phyloP scores from a whole-genome alignment of 2,329 filamentous ascomycete genomes.

The Paecilomyces variotii region DNA sequence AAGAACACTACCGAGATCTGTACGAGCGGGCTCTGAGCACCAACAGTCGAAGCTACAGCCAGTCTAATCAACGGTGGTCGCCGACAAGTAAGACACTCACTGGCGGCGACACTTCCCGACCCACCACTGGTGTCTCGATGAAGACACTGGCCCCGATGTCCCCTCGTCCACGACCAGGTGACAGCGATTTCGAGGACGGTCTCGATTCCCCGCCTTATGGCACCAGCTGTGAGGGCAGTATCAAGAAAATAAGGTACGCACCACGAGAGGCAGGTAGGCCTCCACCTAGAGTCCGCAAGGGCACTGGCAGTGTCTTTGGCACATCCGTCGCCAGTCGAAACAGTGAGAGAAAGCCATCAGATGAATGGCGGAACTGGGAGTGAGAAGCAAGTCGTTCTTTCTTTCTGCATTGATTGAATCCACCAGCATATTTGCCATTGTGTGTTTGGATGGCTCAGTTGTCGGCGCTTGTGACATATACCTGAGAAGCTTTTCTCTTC shows the following conservation, averaged over 20 bases:
- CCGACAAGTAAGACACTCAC: conserved; percentile 14
- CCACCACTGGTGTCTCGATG: conserved; percentile 35
- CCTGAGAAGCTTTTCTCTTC: background rate
- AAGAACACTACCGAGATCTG: conserved; percentile 26
- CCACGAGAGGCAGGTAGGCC: background rate
- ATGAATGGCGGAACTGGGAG: conserved; percentile 36
- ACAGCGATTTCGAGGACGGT: conserved; percentile 26
- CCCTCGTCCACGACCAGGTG: conserved; percentile 26
- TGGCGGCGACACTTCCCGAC: conserved; percentile 12
- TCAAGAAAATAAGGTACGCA: background rate
- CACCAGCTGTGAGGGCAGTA: conserved; percentile 8
- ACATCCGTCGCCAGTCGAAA: background rate
- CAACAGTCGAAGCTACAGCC: conserved; percentile 8
- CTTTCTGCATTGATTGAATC: background rate
- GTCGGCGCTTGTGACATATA: background rate
- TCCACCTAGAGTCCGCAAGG: background rate
- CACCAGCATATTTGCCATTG: background rate
- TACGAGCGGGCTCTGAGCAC: conserved; percentile 28
- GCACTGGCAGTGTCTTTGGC: background rate
- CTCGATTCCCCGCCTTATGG: conserved; percentile 13
- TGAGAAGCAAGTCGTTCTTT: conserved; percentile 9
- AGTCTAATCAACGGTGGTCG: conserved; percentile 15
- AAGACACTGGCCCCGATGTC: conserved; percentile 34
- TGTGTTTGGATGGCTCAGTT: background rate
- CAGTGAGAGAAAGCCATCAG: conserved; percentile 10